Evolutionary conservation across 495 filamentous ascomycete genomes (phyloP).

Genomic region (Talaromyces liani): DNA sequence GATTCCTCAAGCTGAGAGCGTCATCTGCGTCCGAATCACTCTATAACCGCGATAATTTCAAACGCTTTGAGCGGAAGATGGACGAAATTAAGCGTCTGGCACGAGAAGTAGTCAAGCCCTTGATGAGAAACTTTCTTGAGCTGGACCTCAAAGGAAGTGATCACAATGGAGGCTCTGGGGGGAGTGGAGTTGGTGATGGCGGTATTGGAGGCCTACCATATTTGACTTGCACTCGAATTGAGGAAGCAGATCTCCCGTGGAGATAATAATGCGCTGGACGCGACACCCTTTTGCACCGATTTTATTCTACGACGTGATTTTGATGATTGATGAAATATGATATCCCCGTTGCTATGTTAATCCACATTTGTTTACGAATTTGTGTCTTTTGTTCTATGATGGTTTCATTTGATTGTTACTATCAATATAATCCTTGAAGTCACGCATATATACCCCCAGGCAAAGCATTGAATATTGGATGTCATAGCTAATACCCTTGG

Average conservation of each 20-base stretch:
- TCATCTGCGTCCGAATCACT: slow-evolving; percentile 45
- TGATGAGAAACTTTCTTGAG: slow-evolving; percentile 79
- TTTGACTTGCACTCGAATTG: slow-evolving; percentile 71
- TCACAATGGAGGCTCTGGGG: slow-evolving; percentile 21
- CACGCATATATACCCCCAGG: slow-evolving; percentile 4
- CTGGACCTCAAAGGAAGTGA: slow-evolving; percentile 52
- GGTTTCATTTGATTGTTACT: background rate
- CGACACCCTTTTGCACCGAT: background rate
- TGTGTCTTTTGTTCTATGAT: background rate
- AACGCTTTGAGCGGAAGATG: slow-evolving; percentile 74
- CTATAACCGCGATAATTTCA: slow-evolving; percentile 68
- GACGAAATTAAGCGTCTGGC: slow-evolving; percentile 82
- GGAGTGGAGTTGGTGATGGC: slow-evolving; percentile 20
- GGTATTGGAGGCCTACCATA: slow-evolving; percentile 48
- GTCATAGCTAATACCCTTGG: background rate
- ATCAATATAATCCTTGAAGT: background rate
- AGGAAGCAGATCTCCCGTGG: slow-evolving; percentile 78
- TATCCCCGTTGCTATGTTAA: slow-evolving; percentile 2
- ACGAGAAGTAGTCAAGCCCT: slow-evolving; percentile 70
- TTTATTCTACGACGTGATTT: background rate
- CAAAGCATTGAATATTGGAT: background rate
- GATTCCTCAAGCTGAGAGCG: slow-evolving; percentile 65
- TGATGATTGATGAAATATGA: slow-evolving; percentile 11
- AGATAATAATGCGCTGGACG: slow-evolving; percentile 22
- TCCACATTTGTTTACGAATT: background rate